Conservation (phyloP, 495 filamentous ascomycete species). For the Penicillium salamii region DNA sequence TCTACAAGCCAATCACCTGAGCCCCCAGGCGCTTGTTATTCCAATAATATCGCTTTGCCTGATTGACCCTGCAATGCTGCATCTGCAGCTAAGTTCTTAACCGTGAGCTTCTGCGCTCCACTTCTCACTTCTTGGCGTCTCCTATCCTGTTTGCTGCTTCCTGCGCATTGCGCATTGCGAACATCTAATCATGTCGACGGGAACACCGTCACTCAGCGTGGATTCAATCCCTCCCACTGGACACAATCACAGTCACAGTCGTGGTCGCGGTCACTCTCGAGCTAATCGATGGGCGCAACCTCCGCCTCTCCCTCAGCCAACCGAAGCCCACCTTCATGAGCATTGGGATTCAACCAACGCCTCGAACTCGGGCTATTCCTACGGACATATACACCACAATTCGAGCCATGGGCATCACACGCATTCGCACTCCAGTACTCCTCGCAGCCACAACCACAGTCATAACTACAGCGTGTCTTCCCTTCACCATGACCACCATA, state of each 20-base stretch:
- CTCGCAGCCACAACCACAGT: conserved; percentile 1
- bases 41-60: background rate
- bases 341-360: conserved; percentile 16
- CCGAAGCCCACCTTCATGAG: conserved; percentile 16
- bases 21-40: background rate
- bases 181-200: conserved; percentile 36
- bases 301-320: conserved; percentile 28
- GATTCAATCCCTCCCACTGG: conserved; percentile 29
- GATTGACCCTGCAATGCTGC: conserved; percentile 2
- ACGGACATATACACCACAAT: conserved; percentile 16
- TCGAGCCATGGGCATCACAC: conserved; percentile 10
- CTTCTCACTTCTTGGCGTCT: conserved; percentile 12
- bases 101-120: conserved; percentile 1
- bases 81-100: conserved; percentile 1
- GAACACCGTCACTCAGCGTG: conserved; percentile 30
- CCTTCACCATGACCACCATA: conserved; percentile 12
- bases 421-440: conserved; percentile 28
- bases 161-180: conserved; percentile 10
- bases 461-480: conserved; percentile 17
- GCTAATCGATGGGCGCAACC: conserved; percentile 35
- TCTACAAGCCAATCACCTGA: background rate
- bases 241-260: conserved; percentile 34
- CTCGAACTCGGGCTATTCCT: conserved; percentile 14
- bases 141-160: conserved; percentile 7
- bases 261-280: conserved; percentile 40